A percentile compares a stretch with the other conserved stretches of the same genome.
Conservation (phyloP, 768 basidiomycete species). For the Pulveroboletus sp. region DNA sequence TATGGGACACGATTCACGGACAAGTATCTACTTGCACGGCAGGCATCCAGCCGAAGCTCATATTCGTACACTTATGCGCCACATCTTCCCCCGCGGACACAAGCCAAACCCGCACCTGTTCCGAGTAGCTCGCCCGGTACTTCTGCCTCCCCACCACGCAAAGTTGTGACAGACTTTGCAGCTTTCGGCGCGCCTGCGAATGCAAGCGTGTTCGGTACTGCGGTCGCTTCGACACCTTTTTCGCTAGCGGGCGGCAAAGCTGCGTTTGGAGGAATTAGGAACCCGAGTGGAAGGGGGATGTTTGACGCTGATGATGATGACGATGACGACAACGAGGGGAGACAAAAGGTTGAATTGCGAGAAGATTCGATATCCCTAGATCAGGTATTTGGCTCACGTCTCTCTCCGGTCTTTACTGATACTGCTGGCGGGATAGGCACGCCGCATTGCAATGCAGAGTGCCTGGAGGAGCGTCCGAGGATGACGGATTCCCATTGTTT, state of each 20-base stretch:
- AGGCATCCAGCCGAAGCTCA: constrained; percentile 47
- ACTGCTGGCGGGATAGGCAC: constrained; percentile 45
- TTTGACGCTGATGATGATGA: constrained; percentile 74
- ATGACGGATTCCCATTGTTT: constrained; percentile 29
- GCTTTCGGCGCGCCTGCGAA: constrained; percentile 73
- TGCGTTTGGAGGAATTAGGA: constrained; percentile 77
- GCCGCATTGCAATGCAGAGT: constrained; percentile 84
- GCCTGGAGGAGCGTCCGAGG: constrained; percentile 74
- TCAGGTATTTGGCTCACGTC: constrained; percentile 52
- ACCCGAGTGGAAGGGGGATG: constrained; percentile 29
- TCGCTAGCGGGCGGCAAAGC: constrained; percentile 75
- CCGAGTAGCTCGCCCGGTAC: constrained; percentile 20
- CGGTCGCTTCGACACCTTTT: constrained; percentile 76
- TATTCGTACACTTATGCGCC: constrained; percentile 54
- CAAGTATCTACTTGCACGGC: constrained; percentile 80
- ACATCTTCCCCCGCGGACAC: constrained; percentile 39
- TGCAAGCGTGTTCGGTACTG: constrained; percentile 79
- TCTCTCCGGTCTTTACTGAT: constrained; percentile 2
- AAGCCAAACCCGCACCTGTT: constrained; percentile 34
- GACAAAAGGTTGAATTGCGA: constrained; percentile 69
- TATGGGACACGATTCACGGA: constrained; percentile 96
- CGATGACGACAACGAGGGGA: constrained; percentile 55
- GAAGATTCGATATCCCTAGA: constrained; percentile 89
- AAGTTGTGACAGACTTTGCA: constrained; percentile 85
- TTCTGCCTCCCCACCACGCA: constrained; percentile 69